Conservation (phyloP, 768 basidiomycete species). For the Kondoa subrosea region DNA sequence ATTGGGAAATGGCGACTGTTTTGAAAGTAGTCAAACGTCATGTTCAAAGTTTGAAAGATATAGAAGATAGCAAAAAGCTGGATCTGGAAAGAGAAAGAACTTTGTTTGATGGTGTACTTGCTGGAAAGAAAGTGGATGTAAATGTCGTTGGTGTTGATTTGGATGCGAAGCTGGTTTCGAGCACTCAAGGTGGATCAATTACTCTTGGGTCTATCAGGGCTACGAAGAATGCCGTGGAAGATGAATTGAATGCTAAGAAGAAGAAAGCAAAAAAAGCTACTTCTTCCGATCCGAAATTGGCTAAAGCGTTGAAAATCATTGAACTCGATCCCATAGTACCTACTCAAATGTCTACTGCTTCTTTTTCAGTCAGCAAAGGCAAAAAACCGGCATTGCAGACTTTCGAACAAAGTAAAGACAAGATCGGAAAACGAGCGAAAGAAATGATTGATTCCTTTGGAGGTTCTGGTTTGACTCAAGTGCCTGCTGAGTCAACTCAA, state of each 20-base stretch:
- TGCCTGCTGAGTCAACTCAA: neutral
- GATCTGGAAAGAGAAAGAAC: neutral
- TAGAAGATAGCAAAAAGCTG: too few relatives aligned
- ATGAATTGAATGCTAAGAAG: neutral
- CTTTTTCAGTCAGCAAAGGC: neutral
- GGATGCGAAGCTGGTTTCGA: neutral
- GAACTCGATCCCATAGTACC: neutral
- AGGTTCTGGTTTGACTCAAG: neutral
- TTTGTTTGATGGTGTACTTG: neutral
- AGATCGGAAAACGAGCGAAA: neutral
- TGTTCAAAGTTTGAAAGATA: neutral
- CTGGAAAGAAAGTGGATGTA: neutral
- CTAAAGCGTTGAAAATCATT: neutral
- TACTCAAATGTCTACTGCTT: too few relatives aligned
- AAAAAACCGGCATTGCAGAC: neutral
- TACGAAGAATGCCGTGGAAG: neutral
- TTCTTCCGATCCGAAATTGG: neutral
- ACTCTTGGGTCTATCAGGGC: neutral
- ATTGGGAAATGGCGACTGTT: conserved; percentile 8
- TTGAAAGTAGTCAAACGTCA: neutral
- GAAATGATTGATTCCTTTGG: neutral
- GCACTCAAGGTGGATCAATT: neutral
- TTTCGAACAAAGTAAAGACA: neutral
- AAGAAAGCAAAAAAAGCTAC: neutral
- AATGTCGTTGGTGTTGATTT: neutral